Percentiles rank a stretch among this genome's conserved stretches.
These are phyloP conservation scores for Xylariaceae sp. DNA, from an alignment of 2,329 filamentous ascomycete species.

Conservation along the genomic window DNA sequence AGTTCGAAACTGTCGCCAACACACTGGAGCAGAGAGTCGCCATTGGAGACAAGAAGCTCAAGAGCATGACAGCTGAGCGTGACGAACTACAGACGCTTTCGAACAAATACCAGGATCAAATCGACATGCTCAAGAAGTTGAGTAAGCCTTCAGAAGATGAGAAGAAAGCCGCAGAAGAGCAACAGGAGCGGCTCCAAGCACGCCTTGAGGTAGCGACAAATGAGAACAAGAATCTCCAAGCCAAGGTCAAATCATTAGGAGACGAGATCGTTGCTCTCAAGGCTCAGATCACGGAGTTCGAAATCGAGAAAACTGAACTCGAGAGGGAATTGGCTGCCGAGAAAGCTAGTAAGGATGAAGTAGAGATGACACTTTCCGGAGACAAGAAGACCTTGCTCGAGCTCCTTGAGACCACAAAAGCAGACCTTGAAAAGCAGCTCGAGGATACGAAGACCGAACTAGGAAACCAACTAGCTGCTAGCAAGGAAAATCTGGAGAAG, in stretches of 20 bases:
- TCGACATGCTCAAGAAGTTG: slow-evolving; percentile 18
- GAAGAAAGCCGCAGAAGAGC: slow-evolving; percentile 24
- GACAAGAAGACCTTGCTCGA: slow-evolving; percentile 13
- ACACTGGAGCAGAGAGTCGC: slow-evolving; percentile 24
- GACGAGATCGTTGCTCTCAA: slow-evolving; percentile 24
- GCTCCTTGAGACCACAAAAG: slow-evolving; percentile 15
- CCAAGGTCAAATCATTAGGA: slow-evolving; percentile 28
- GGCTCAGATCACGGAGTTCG: slow-evolving; percentile 23
- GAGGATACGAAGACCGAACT: slow-evolving; percentile 14
- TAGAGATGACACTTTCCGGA: slow-evolving; percentile 10
- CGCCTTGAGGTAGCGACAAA: slow-evolving; percentile 24
- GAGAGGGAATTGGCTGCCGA: slow-evolving; percentile 14
- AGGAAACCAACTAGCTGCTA: slow-evolving; percentile 1
- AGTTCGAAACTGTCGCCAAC: slow-evolving; percentile 20
- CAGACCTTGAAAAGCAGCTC: slow-evolving; percentile 13
- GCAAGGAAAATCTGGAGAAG: background rate
- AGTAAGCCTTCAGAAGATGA: slow-evolving; percentile 13
- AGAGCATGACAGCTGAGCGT: slow-evolving; percentile 22
- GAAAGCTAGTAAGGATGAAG: slow-evolving; percentile 13
- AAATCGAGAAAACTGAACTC: slow-evolving; percentile 17
- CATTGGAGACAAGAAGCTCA: slow-evolving; percentile 27
- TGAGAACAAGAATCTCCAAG: slow-evolving; percentile 26
- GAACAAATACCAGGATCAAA: slow-evolving; percentile 19
- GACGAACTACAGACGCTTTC: slow-evolving; percentile 18
- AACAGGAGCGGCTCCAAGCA: slow-evolving; percentile 26